Conservation (phyloP, 345 rosid species). For the Salix brachista region DNA sequence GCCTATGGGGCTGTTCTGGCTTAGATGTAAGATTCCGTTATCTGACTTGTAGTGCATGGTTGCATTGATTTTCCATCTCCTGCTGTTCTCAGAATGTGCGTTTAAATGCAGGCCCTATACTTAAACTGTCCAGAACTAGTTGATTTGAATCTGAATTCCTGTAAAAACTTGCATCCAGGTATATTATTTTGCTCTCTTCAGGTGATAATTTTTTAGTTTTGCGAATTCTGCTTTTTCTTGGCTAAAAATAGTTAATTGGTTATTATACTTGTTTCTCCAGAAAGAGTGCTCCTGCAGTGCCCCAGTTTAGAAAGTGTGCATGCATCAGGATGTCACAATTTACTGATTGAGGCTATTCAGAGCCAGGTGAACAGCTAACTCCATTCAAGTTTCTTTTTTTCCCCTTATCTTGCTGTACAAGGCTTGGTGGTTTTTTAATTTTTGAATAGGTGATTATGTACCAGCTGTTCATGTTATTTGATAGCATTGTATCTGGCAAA, state of each 20-base stretch:
- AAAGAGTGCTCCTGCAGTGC: conserved; percentile 83
- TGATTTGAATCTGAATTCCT: conserved; percentile 80
- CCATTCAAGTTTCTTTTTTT: neutral
- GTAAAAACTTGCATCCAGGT: conserved; percentile 79
- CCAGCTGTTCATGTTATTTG: neutral
- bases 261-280: conserved; percentile 22
- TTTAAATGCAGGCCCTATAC: conserved; percentile 71
- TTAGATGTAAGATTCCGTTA: conserved; percentile 66
- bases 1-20: conserved; percentile 98
- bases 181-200: conserved; percentile 1
- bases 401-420: neutral
- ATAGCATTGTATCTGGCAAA: neutral
- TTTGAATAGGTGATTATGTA: neutral
- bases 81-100: conserved; percentile 23
- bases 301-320: conserved; percentile 72
- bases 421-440: neutral
- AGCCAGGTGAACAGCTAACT: conserved; percentile 59
- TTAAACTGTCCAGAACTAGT: conserved; percentile 82
- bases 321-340: conserved; percentile 71
- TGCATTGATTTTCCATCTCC: conserved; percentile 3
- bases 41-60: neutral
- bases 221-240: neutral
- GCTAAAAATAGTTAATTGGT: neutral
- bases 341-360: conserved; percentile 53
- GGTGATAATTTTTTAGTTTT: neutral